Conservation (phyloP, 2,329 filamentous ascomycete species). For the Monosporascus sp. region DNA sequence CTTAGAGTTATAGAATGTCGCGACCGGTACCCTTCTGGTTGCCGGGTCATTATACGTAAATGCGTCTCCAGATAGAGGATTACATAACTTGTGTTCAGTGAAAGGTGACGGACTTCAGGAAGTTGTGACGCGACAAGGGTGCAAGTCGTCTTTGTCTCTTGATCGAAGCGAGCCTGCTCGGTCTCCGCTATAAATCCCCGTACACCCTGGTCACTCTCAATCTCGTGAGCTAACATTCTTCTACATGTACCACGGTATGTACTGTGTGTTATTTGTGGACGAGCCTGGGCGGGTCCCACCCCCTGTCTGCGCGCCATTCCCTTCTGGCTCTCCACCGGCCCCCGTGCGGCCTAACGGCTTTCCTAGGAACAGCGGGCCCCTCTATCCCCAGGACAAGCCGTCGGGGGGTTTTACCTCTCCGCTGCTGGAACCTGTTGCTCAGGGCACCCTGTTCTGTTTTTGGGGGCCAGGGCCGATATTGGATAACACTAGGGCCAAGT, state of each 20-base stretch:
- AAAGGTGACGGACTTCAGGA: no score
- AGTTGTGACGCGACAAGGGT: no score
- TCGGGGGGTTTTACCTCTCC: slow-evolving; percentile 43
- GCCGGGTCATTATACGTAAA: no score
- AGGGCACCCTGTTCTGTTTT: slow-evolving; percentile 12
- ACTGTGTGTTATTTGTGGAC: not conserved
- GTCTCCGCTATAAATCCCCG: slow-evolving; percentile 18
- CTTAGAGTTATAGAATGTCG: no score
- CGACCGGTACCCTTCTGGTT: no score
- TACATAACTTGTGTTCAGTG: no score
- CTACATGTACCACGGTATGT: slow-evolving; percentile 10
- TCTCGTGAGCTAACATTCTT: slow-evolving; percentile 42
- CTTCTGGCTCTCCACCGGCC: slow-evolving; percentile 27
- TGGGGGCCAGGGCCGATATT: slow-evolving; percentile 30
- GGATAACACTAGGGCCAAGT: slow-evolving; percentile 5
- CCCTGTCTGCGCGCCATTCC: slow-evolving; percentile 34
- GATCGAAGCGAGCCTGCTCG: slow-evolving; percentile 35
- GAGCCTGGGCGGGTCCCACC: slow-evolving; percentile 5
- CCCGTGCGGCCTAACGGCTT: slow-evolving; percentile 40
- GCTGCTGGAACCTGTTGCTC: slow-evolving; percentile 22
- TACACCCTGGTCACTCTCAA: slow-evolving; percentile 33
- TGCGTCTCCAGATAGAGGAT: no score
- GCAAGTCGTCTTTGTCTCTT: no score
- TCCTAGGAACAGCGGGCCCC: slow-evolving; percentile 40
- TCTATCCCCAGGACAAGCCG: slow-evolving; percentile 24